These are phyloP conservation scores for Bipolaris zeicola DNA, from an alignment of 2,329 filamentous ascomycete genomes.

Conservation along the genomic window DNA sequence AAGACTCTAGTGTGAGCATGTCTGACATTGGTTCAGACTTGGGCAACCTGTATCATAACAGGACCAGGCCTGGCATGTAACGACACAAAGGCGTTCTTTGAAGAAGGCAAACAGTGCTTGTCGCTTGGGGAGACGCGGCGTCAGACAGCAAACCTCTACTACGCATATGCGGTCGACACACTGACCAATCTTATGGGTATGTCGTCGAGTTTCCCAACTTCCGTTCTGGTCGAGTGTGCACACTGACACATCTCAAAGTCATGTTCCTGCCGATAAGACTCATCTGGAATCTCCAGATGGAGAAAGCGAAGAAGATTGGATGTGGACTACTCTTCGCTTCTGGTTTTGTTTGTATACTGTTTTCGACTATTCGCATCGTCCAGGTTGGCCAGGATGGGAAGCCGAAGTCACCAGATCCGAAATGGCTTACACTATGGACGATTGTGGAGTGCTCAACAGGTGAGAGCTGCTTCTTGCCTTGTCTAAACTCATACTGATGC, in stretches of 20 bases:
- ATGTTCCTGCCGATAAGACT: conserved; percentile 48
- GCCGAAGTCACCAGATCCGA: conserved; percentile 35
- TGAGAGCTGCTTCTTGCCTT: conserved; percentile 14
- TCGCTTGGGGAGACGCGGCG: conserved; percentile 36
- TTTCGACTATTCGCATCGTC: conserved; percentile 38
- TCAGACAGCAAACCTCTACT: conserved; percentile 46
- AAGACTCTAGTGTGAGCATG: background rate
- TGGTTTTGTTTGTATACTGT: conserved; percentile 35
- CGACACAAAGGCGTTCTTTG: conserved; percentile 35
- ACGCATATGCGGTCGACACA: conserved; percentile 44
- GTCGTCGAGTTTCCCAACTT: background rate
- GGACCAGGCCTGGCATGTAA: conserved; percentile 45
- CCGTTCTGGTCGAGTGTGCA: no score
- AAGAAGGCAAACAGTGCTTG: conserved; percentile 29
- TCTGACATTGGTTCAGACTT: conserved; percentile 31
- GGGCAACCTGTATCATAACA: conserved; percentile 47
- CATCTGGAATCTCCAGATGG: conserved; percentile 47
- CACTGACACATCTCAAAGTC: conserved; percentile 27
- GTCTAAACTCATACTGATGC: background rate
- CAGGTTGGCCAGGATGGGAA: conserved; percentile 40
- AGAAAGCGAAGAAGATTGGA: conserved; percentile 40
- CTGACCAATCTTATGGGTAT: conserved; percentile 46
- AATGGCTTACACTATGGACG: conserved; percentile 48
- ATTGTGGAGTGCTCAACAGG: conserved; percentile 46
- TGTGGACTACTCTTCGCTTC: conserved; percentile 36